Percentiles rank a stretch among this genome's conserved stretches.
Conservation (phyloP, 176 grass and related monocot genomes). For the Bolboschoenus planiculmis region DNA sequence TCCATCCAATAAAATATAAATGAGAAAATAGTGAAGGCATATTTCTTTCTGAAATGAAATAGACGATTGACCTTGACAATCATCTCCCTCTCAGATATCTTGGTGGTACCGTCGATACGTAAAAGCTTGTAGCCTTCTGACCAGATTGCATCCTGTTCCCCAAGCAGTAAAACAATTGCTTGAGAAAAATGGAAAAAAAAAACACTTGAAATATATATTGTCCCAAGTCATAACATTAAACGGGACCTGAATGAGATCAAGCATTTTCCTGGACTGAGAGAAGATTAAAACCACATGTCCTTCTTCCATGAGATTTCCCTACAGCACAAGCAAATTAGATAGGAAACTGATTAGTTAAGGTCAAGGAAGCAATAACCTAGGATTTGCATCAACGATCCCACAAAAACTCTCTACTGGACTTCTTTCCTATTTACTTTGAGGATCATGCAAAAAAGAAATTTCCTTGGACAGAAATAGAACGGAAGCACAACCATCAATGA, state of each 20-base stretch:
- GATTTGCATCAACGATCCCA: background rate
- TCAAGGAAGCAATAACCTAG: background rate
- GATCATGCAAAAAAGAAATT: background rate
- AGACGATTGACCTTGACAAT: slow-evolving; percentile 60
- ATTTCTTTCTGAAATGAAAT: slow-evolving; percentile 12
- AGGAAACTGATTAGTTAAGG: slow-evolving; percentile 17
- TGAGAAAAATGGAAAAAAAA: background rate
- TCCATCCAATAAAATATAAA: slow-evolving; percentile 13
- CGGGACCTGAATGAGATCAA: slow-evolving; percentile 72
- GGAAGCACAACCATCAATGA: background rate
- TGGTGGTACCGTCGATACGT: slow-evolving; percentile 77
- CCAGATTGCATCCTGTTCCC: slow-evolving; percentile 64
- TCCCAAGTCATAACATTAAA: background rate
- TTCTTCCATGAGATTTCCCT: slow-evolving; percentile 65
- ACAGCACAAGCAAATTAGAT: slow-evolving; percentile 24
- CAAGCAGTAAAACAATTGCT: background rate
- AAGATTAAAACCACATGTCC: slow-evolving; percentile 79
- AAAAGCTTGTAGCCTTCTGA: slow-evolving; percentile 67
- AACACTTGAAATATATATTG: background rate
- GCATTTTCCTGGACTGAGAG: slow-evolving; percentile 81
- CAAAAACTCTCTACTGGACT: background rate
- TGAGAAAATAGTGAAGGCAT: slow-evolving; percentile 17
- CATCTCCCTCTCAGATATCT: slow-evolving; percentile 64
- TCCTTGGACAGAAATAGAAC: background rate
- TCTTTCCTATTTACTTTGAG: background rate